These are phyloP conservation scores for Populus alba DNA, from an alignment of 345 rosid genomes.

Conservation along the genomic window DNA sequence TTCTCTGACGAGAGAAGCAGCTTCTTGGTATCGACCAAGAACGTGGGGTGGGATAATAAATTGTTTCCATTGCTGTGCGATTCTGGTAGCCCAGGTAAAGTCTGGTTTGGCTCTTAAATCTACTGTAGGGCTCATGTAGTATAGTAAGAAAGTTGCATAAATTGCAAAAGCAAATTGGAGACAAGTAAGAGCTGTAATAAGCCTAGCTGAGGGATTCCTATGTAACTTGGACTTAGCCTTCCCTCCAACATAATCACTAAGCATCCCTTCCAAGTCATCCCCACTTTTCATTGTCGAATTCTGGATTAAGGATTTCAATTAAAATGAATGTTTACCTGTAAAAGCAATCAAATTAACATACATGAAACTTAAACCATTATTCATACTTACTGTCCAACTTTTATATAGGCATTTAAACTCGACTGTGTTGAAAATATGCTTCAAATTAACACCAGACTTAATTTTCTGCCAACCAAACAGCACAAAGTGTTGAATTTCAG, in stretches of 20 bases:
- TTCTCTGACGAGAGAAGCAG: slow-evolving; percentile 35
- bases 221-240: slow-evolving; percentile 39
- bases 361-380: neutral
- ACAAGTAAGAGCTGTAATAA: slow-evolving; percentile 70
- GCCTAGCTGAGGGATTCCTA: slow-evolving; percentile 42
- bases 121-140: slow-evolving; percentile 83
- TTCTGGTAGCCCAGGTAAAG: slow-evolving; percentile 81
- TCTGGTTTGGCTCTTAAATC: slow-evolving; percentile 79
- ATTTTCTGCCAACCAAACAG: too few species aligned
- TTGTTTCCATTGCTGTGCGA: slow-evolving; percentile 71
- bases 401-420: neutral
- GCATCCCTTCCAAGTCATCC: slow-evolving; percentile 71
- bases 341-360: neutral
- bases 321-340: slow-evolving; percentile 26
- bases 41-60: slow-evolving; percentile 68
- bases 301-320: slow-evolving; percentile 33
- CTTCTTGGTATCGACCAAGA: slow-evolving; percentile 54
- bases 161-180: slow-evolving; percentile 83
- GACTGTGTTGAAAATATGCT: neutral
- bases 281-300: slow-evolving; percentile 55
- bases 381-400: neutral
- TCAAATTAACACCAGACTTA: too few species aligned
- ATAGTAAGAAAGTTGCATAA: slow-evolving; percentile 82
- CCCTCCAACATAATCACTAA: slow-evolving; percentile 58
- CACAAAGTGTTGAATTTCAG: neutral